Base-by-base conservation (phyloP, 495 filamentous ascomycete genomes). In the Talaromyces trachyspermus region DNA sequence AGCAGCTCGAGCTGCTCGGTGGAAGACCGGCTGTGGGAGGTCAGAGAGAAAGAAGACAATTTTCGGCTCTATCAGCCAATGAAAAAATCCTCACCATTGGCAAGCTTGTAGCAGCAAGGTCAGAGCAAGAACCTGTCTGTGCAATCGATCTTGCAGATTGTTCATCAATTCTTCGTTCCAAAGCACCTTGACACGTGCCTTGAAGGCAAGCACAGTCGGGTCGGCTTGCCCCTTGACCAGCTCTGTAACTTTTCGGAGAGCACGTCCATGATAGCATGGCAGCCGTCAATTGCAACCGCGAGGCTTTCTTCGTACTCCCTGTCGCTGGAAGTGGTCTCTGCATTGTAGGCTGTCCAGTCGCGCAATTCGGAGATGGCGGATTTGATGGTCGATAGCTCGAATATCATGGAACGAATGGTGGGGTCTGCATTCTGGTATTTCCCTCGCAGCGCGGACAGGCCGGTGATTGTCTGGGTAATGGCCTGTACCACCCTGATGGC, bases 121-220 rank as follows among this genome's bases (percentile, higher is more conserved):
- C 19, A 75, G 51, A 6, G 71, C 71, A 30, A 57, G 49, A 14
- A 69, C 57, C 37, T 75, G 70, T 15, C 60, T 56, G 9, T 56
- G 62, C 17, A 75, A 46, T 32, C 61, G 63, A n/a, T 63, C 58
- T 44, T 66, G 57, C 43, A 71, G 66, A 11, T 52, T 63, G 46
- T 53, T 58, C 62, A 74, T 71, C 5, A 50, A 54, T n/a, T 65
- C 63, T 41, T 71, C 69, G 36, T 65, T 72, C 69, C 71, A 74
- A 6, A 61, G 50, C 4, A 63, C 49, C 50, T 54, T 62, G 26
- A 59, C 54, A 4, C 58, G 55, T 12, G 46, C 50, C 19, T 56
- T 47, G 26, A 68, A 60, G 4, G 55, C 53, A 5, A 60, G 47
- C 36, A 19, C 50, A 27, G 11, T 30, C 40, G 24, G 51, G 49